Percentiles rank a stretch among this genome's conserved stretches.
Evolutionary conservation across 345 rosid species (phyloP).

Genomic region (Heritiera littoralis): DNA sequence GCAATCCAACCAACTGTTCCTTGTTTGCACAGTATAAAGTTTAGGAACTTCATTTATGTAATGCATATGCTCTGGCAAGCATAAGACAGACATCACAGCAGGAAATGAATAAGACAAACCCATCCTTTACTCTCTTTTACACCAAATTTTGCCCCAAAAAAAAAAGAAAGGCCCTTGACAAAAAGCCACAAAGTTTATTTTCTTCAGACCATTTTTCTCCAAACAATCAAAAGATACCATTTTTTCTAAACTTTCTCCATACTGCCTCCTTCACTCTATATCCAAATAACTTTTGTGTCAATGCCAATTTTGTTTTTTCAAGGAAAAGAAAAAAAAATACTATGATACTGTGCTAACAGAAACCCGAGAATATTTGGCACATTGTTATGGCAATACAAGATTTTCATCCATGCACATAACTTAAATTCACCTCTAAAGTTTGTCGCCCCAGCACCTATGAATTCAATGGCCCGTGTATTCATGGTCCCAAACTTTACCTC

Average conservation of each 20-base stretch:
- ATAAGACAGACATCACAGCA: neutral
- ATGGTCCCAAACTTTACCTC: constrained; percentile 97
- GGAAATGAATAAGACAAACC: neutral
- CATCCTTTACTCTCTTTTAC: neutral
- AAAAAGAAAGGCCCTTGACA: neutral
- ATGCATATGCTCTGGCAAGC: neutral
- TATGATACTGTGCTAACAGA: neutral
- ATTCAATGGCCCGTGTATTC: constrained; percentile 89
- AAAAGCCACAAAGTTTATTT: neutral
- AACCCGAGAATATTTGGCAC: neutral
- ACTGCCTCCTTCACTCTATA: neutral
- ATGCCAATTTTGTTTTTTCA: neutral
- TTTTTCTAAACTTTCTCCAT: neutral
- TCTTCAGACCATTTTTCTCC: neutral
- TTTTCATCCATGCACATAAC: neutral
- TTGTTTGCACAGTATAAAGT: neutral
- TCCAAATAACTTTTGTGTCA: neutral
- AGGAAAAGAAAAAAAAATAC: neutral
- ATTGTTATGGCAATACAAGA: neutral
- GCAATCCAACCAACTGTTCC: neutral
- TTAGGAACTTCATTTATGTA: neutral
- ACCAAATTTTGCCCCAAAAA: neutral
- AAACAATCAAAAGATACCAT: neutral
- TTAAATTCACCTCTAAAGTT: constrained; percentile 68
- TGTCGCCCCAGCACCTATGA: constrained; percentile 92